Conservation (phyloP, 2,329 filamentous ascomycete species). For the Trichophyton benhamiae region DNA sequence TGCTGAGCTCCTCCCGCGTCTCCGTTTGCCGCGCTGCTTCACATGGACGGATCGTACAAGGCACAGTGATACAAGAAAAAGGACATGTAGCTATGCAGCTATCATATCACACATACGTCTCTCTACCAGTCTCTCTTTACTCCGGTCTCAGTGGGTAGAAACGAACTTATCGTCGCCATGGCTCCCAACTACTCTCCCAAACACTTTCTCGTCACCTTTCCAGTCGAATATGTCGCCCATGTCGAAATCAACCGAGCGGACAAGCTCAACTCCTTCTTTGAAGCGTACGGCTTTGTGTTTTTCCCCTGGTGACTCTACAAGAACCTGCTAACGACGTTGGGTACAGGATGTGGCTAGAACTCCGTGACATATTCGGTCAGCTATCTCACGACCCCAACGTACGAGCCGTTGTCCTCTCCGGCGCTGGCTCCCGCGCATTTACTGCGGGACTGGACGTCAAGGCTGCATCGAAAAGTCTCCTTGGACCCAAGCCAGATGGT, state of each 20-base stretch:
- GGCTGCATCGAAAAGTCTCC: slow-evolving; percentile 46
- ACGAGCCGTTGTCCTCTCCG: slow-evolving; percentile 66
- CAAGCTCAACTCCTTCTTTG: slow-evolving; percentile 80
- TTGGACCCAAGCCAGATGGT: slow-evolving; percentile 23
- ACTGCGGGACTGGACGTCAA: slow-evolving; percentile 75
- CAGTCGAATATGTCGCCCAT: slow-evolving; percentile 64
- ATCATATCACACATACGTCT: background rate
- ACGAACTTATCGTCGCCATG: slow-evolving; percentile 3
- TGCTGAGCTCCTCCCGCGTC: background rate
- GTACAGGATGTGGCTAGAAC: slow-evolving; percentile 70
- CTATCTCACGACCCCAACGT: slow-evolving; percentile 62
- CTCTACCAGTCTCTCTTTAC: background rate
- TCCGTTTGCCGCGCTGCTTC: background rate
- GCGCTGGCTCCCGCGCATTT: slow-evolving; percentile 72
- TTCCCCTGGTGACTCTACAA: background rate
- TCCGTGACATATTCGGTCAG: slow-evolving; percentile 57
- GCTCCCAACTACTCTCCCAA: slow-evolving; percentile 22
- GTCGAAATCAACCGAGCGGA: slow-evolving; percentile 79
- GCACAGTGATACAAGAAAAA: no score
- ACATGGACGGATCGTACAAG: background rate
- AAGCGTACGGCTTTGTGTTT: slow-evolving; percentile 38
- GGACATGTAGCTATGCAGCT: background rate
- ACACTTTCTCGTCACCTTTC: slow-evolving; percentile 63
- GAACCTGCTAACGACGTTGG: background rate
- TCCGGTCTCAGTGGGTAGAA: background rate